Evolutionary conservation across 129 eudicot genomes (phyloP), one percentile per base, ranked within the genome.

Genomic region (Chrysanthemum lavandulifolium): DNA sequence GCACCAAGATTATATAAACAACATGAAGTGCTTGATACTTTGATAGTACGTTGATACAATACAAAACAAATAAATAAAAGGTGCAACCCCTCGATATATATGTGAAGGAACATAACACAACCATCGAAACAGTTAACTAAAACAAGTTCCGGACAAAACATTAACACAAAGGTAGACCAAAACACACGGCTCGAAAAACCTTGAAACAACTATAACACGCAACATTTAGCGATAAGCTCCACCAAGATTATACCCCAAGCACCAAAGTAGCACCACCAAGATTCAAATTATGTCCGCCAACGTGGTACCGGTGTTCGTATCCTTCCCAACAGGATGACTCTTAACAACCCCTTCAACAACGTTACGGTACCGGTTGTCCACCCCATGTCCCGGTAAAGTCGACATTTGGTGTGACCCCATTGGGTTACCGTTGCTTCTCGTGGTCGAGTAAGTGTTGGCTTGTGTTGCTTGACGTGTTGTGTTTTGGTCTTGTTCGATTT

Each of bases 381-480:
- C 85, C 3, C 96, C 96, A 64, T 92, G 98, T 3, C 98, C 95
- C 0, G 96, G 96, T 72, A 87, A 6, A 0, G 92, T 95, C 10
- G 98, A 89, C 95, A 82, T 89, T 82, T 82, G 96, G 78, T 87
- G 88, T 21, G 65, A 27, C 0, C 90, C 95, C 14, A 82, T 84
- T 6, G 80, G 60, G 27, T 72, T 71, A 13, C 87, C 87, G 77
- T 29, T 6, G 67, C 85, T 15, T 87, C 89, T 2, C n/a, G 88
- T 80, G 56, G 94, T 79, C 0, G 91, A 79, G 75, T 86, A 82
- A 1, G 82, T 70, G 68, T 80, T 36, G 43, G 82, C 80, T 33
- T 76, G 68, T 1, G 72, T 53, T 4, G 79, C 84, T 65, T 83
- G 91, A 48, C 65, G 82, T 13, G 87, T 89, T 0, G 88, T 86